Conservation (phyloP, 2,329 filamentous ascomycete species). For the Knufia fluminis region DNA sequence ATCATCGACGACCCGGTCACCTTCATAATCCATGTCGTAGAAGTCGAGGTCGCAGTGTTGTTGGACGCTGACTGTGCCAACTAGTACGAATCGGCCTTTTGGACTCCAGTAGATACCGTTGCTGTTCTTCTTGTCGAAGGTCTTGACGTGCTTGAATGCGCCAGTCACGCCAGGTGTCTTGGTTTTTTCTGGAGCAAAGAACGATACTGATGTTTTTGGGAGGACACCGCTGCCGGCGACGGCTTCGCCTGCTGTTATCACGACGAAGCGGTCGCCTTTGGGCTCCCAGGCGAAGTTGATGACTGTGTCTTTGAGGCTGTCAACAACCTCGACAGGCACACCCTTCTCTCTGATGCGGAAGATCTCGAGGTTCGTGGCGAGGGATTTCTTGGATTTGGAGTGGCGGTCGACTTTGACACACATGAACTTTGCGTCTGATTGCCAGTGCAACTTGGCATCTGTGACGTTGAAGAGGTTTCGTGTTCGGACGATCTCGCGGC, state of each 20-base stretch:
- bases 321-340: constrained; percentile 94
- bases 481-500: constrained; percentile 86
- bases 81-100: constrained; percentile 84
- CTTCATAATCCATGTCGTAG: constrained; percentile 95
- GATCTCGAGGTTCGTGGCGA: constrained; percentile 94
- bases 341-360: constrained; percentile 97
- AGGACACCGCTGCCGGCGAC: constrained; percentile 67
- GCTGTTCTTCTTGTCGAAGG: constrained; percentile 97
- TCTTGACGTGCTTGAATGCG: constrained; percentile 94
- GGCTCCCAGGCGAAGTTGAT: constrained; percentile 99
- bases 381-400: constrained; percentile 97
- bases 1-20: constrained; percentile 84
- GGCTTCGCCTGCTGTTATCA: constrained; percentile 88
- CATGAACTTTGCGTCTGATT: constrained; percentile 85
- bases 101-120: constrained; percentile 99
- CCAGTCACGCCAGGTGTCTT: constrained; percentile 66
- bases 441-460: constrained; percentile 97
- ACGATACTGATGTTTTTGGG: constrained; percentile 88
- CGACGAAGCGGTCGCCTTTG: constrained; percentile 92
- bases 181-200: constrained; percentile 93
- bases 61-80: constrained; percentile 85
- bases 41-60: constrained; percentile 96
- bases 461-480: constrained; percentile 97
- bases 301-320: constrained; percentile 95
- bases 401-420: constrained; percentile 98